phyloP scores from a whole-genome alignment of 2,329 filamentous ascomycete genomes.

The Ploettnerulaceae sp. region DNA sequence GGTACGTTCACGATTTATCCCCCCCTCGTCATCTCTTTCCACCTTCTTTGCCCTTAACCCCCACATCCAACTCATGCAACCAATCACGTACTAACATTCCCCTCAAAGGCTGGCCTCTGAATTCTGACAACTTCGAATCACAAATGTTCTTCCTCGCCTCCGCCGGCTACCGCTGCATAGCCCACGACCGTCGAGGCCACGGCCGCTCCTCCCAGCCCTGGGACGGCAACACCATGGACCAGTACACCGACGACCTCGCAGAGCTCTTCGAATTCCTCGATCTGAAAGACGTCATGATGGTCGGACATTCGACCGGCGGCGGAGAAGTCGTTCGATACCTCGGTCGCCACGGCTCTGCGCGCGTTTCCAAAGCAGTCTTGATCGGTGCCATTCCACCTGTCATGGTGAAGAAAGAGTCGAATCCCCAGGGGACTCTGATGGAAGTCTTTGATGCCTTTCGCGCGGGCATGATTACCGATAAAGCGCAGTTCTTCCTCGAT shows the following conservation, averaged over 20 bases:
- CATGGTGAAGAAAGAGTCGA: slow-evolving; percentile 34
- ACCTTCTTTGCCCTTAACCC: neutral
- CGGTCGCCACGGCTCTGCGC: slow-evolving; percentile 35
- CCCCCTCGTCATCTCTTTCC: neutral
- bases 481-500: slow-evolving; percentile 36
- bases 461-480: slow-evolving; percentile 34
- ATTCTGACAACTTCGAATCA: slow-evolving; percentile 38
- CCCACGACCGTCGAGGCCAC: slow-evolving; percentile 37
- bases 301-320: slow-evolving; percentile 40
- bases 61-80: neutral
- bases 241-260: slow-evolving; percentile 37
- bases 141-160: slow-evolving; percentile 38
- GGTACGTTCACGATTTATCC: slow-evolving; percentile 21
- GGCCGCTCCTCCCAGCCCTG: slow-evolving; percentile 39
- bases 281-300: slow-evolving; percentile 35
- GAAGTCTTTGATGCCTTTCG: slow-evolving; percentile 38
- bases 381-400: slow-evolving; percentile 36
- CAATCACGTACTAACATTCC: neutral
- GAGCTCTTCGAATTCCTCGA: slow-evolving; percentile 36
- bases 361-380: slow-evolving; percentile 39
- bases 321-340: slow-evolving; percentile 39
- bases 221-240: slow-evolving; percentile 39
- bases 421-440: slow-evolving; percentile 35
- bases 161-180: slow-evolving; percentile 37
- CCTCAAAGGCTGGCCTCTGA: slow-evolving; percentile 37